Base-by-base conservation (phyloP, 768 basidiomycete species). In the Auricularia auricula-judae region DNA sequence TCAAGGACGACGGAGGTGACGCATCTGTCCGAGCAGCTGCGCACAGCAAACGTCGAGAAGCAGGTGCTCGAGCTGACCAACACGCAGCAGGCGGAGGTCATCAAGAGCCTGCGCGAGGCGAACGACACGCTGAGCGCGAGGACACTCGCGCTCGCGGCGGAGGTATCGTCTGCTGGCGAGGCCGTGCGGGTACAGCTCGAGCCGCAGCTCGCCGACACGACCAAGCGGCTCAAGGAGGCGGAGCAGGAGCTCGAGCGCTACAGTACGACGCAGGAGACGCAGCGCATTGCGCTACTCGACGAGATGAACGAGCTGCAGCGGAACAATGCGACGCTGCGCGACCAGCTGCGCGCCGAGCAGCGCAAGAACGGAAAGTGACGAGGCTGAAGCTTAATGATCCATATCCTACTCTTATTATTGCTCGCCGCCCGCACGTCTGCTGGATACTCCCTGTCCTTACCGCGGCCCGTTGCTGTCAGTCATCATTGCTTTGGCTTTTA, bases 241-340 rank as follows among this genome's bases (percentile, higher is more conserved):
- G 78, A 82, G 70, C 86, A 84, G 34, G 89, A 94, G 71, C 74
- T 92, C 47, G 81, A 87, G 18, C 18, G 81, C 77, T 44, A 84
- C 89, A 80, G 79, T 51, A 79, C 76, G 68, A 84, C 85, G 16
- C 91, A 94, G 70, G 89, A 93, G 75, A 82, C 79, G 8, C 93
- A 95, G 76, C 80, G 88, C 67, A 85, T 92, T 64, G 87, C 88
- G 36, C 72, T 99, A 63, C 79, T 99, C 53, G 93, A 97, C 71
- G 93, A 96, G 77, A 80, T 96, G 69, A 93, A 91, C 72, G 79
- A 82, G 62, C 81, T 88, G 76, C 90, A 93, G 76, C 86, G 82
- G 64, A 90, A 93, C 76, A 93, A 93, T 70, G 79, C 77, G 47
- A 83, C 73, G 44, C 71, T 93, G 66, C 81, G 88, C 54, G 83